Evolutionary conservation across 495 filamentous ascomycete genomes (phyloP).

Genomic region (Penicillium fimorum): DNA sequence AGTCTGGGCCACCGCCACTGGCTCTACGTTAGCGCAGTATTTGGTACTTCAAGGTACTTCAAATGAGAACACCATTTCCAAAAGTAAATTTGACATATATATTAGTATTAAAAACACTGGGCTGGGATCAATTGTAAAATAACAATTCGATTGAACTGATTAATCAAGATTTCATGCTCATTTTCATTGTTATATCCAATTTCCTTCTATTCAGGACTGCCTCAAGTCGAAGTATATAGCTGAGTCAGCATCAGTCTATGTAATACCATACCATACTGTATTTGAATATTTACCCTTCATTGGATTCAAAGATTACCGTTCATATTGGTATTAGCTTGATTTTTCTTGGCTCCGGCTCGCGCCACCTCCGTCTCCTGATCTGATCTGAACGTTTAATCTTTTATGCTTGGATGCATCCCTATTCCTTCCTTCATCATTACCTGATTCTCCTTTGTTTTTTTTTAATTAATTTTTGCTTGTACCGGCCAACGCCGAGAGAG

Average conservation of each 20-base stretch:
- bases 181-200: background rate
- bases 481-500: background rate
- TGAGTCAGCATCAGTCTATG: slow-evolving; percentile 6
- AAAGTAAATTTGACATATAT: background rate
- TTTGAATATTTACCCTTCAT: background rate
- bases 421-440: slow-evolving; percentile 13
- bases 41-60: background rate
- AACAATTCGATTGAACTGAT: background rate
- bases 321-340: too few species aligned
- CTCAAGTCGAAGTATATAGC: background rate
- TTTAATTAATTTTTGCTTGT: background rate
- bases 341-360: slow-evolving; percentile 13
- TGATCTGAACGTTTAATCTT: slow-evolving; percentile 18
- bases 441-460: slow-evolving; percentile 8
- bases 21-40: background rate
- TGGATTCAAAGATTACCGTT: background rate
- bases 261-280: slow-evolving; percentile 4
- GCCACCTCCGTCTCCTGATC: slow-evolving; percentile 23
- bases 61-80: background rate
- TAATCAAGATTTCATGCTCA: background rate
- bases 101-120: background rate
- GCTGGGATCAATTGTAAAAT: background rate
- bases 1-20: slow-evolving; percentile 7
- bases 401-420: background rate
- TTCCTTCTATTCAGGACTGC: background rate